These are phyloP conservation scores for Fusarium chlamydosporum DNA, from an alignment of 2,329 filamentous ascomycete species.

Conservation along the genomic window DNA sequence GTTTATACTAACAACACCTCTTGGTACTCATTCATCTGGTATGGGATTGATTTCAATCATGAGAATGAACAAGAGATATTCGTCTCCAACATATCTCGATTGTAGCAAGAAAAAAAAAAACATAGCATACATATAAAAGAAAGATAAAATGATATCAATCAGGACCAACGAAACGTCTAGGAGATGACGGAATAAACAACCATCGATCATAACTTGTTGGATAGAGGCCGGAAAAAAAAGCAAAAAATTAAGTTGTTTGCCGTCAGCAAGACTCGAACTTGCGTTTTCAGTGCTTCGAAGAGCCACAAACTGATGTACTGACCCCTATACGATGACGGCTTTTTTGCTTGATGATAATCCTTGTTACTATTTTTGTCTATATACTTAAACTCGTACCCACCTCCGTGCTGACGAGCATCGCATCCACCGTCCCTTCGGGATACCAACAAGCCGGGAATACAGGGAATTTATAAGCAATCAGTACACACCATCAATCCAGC, in stretches of 20 bases:
- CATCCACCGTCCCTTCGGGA: not conserved
- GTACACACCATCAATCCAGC: not conserved
- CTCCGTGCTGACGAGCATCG: no score
- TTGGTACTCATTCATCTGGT: no score
- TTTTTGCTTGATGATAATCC: slow-evolving; percentile 5
- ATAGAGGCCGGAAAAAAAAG: not conserved
- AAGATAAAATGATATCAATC: not conserved
- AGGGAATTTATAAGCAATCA: not conserved
- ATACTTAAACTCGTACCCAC: not conserved
- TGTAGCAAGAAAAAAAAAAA: no score
- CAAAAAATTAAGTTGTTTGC: slow-evolving; percentile 30
- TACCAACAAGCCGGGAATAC: not conserved
- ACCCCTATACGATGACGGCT: slow-evolving; percentile 52
- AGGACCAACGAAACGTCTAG: slow-evolving; percentile 10
- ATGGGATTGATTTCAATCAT: no score
- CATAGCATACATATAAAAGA: not conserved
- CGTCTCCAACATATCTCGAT: no score
- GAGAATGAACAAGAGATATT: no score
- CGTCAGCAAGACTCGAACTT: slow-evolving; percentile 51
- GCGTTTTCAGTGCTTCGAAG: slow-evolving; percentile 50
- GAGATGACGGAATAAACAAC: not conserved
- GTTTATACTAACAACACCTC: not conserved
- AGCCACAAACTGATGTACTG: slow-evolving; percentile 53
- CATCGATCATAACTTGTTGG: not conserved
- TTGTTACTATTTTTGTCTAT: slow-evolving; percentile 19